phyloP scores from a whole-genome alignment of 2,329 filamentous ascomycete genomes.

The Periconia sp. region DNA sequence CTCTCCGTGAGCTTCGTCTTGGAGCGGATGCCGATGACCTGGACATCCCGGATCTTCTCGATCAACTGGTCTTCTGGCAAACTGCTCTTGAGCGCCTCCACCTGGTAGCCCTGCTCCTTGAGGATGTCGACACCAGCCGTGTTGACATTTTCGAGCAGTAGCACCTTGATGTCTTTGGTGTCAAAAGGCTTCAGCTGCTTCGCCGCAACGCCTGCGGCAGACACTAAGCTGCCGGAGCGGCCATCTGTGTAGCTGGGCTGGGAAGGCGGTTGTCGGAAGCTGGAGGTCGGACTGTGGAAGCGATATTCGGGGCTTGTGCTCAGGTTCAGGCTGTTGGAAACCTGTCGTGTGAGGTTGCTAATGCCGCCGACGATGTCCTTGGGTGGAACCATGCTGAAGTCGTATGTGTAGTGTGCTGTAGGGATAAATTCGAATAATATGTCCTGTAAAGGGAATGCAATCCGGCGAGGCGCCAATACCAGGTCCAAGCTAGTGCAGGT shows the following conservation, averaged over 20 bases:
- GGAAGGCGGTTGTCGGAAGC: conserved; percentile 51
- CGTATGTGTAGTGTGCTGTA: conserved; percentile 25
- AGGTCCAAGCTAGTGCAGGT: not conserved
- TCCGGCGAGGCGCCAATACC: not conserved
- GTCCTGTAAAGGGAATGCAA: conserved; percentile 15
- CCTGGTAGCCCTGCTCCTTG: conserved; percentile 87
- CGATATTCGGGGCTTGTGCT: conserved; percentile 77
- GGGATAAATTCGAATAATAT: conserved; percentile 22
- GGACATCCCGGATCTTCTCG: conserved; percentile 96
- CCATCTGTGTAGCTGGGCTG: conserved; percentile 45
- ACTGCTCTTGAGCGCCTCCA: conserved; percentile 88
- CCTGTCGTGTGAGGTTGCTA: conserved; percentile 49
- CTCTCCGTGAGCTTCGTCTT: conserved; percentile 93
- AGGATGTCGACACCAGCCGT: conserved; percentile 85
- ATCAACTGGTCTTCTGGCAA: conserved; percentile 92
- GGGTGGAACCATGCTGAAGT: conserved; percentile 41
- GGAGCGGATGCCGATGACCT: conserved; percentile 96
- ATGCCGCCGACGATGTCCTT: conserved; percentile 43
- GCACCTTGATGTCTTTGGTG: conserved; percentile 93
- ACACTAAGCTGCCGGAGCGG: conserved; percentile 40
- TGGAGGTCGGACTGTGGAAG: conserved; percentile 75
- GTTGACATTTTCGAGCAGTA: conserved; percentile 96
- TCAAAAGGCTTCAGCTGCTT: conserved; percentile 96
- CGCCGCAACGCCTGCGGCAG: conserved; percentile 43
- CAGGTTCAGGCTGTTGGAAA: conserved; percentile 68